Base-by-base conservation (phyloP, 1,139 yeast genomes). In the Hanseniaspora gamundiae region DNA sequence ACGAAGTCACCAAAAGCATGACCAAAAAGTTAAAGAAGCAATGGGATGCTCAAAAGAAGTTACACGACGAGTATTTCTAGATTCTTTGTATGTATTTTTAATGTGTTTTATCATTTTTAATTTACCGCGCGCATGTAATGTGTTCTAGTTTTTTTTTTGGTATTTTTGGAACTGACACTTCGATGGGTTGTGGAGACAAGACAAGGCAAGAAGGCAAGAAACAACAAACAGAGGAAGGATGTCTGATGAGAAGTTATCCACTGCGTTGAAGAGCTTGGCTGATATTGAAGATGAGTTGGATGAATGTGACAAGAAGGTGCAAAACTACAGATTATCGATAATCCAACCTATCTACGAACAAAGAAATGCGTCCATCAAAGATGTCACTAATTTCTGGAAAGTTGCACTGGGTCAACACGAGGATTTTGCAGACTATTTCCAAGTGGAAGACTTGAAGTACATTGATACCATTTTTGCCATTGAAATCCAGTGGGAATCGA, bases 1-100 rank as follows among this genome's bases (percentile, higher is more conserved):
- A 80, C 54, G 94, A 87, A 46, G 71, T 88, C n/a, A 74, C 94
- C 42, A 91, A 91, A 67, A 83, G 95, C 59, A 77, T 80, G 69
- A 70, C 70, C 49, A 91, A 91, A 73, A 88, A 88, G 65, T 69
- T 88, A 52, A 64, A 69, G 48, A 91, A 91, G 65, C 82, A 74
- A 57, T 77, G 75, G 62, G 85, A 80, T 46, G 80, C 73, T 46
- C 99, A 91, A 62, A 79, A 78, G 58, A 87, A 87, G 67, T 71
- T 88, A 38, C 77, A 87, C 59, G 77, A 79, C 33, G 87, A 82
- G 57, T 85, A 75, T 42, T 51, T 55, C 33, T 49, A 11, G 13
- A 4, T 35, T 35, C 17, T 35, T 8, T 20, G 22, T 17, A 5
- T 35, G 24, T 21, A 29, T 21, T 8, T 33, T 33, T 9, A 33